Base-by-base conservation (phyloP, 1,284 basidiomycete genomes). In the Golubevia sp. region DNA sequence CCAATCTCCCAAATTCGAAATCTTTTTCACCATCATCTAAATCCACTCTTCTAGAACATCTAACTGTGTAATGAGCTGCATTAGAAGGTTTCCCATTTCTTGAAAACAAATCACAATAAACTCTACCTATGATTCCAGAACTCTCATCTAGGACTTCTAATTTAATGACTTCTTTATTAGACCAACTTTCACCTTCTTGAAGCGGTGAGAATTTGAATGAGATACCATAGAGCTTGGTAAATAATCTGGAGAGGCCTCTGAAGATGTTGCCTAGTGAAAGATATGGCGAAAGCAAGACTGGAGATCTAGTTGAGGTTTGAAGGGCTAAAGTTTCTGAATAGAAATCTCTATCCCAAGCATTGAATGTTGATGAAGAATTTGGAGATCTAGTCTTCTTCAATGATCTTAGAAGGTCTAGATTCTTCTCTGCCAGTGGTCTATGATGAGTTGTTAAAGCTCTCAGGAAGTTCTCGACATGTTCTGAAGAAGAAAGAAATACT, bases 21-120 rank as follows among this genome's bases (percentile, higher is more conserved):
- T 98, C 95, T 0, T 88, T 88, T 0, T 77, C 82, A 59, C 88
- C 87, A 79, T 97, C 93, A 75, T 99, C 96, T 66, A 95, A 89
- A 75, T 98, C 95, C 1, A 92, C 91, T 56, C 96, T 86, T 50
- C 96, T 86, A 1, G 94, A 97, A 85, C 97, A 99, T 8, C 94
- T 89, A 8, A 99, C 94, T 1, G 96, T 99, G 84, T 97, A 99
- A 84, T 99, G 96, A 0, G 96, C 97, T 0, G 97, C 95, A 13
- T 93, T 93, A 50, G 89, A 88, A 2, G 93, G 89, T 84, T 99
- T 99, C 6, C 92, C 93, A 48, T 88, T 86, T 30, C 96, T 87
- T 7, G 90, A 88, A 83, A 94, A 97, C 24, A 99, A 86, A 84
- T 99, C 96, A 20, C 92, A 91, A 78, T 97, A 99, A 76, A 99